Evolutionary conservation across 2,329 filamentous ascomycete genomes (phyloP), one percentile per base, ranked within the genome.

Genomic region (Fusarium sororula): DNA sequence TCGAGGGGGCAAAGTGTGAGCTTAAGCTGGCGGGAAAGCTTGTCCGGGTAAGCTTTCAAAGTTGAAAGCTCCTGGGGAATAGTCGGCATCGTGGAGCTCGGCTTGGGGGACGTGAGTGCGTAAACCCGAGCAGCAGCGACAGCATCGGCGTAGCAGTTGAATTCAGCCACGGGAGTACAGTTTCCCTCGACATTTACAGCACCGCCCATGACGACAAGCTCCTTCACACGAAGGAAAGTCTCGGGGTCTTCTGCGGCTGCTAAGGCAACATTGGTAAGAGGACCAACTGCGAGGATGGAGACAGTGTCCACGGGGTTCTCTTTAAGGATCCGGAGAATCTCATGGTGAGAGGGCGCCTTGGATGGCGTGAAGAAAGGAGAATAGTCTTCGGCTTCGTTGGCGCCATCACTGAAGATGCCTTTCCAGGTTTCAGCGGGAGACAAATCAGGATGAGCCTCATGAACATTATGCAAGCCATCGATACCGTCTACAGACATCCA

Each of bases 151-250:
- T 94, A 97, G 65, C 93, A 93, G 85, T 99, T 99, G 89, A 99
- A 99, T 82, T 99, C 96, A 72, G 94, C 94, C 18, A 92, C 90
- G 4, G 96, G 96, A 51, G 90, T 91, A 79, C 94, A 91, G 82
- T 99, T 99, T 76, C 96, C 96, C 57, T 91, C 88, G 50, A 91
- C 85, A 67, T 93, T 87, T 61, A 99, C 89, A 30, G 94, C 92
- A 68, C 96, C 96, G 67, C 96, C 96, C 96, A 99, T 99, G 53
- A 98, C 93, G 8, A 98, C 92, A 7, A 99, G 89, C 82, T 98
- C 95, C 82, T 97, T 97, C 55, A 91, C 94, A 48, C 91, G 90
- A 63, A 99, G 87, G 82, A 99, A 98, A 1, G 95, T 92, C 82
- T 96, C 94, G 0, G 95, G 92, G 76, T 98, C 96, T 78, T 94